A percentile compares a stretch with the other conserved stretches of the same genome.
phyloP scores from a whole-genome alignment of 169 alveolate genomes.

The Eimeria sp. region DNA sequence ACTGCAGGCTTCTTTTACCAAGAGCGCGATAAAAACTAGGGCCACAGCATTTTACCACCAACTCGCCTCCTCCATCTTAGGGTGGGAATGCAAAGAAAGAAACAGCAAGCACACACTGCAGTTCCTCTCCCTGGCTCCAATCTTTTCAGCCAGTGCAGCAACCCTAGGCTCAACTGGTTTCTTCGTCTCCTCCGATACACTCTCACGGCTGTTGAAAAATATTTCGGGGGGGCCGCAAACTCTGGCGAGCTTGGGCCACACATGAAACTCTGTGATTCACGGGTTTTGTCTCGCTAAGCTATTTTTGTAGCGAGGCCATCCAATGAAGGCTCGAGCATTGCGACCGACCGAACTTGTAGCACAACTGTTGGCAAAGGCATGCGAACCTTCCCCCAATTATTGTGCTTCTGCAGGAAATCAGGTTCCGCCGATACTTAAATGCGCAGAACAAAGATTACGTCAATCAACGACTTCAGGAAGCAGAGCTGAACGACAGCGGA shows the following conservation, averaged over 20 bases:
- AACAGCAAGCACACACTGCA: neutral
- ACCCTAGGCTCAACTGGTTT: neutral
- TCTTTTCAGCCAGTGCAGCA: neutral
- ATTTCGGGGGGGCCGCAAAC: neutral
- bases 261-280: neutral
- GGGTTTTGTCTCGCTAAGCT: neutral
- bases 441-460: neutral
- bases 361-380: neutral
- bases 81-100: neutral
- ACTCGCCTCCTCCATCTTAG: neutral
- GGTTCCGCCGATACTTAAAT: neutral
- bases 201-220: neutral
- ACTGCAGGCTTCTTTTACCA: neutral
- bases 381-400: neutral
- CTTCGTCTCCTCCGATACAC: neutral
- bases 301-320: neutral
- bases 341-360: neutral
- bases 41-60: neutral
- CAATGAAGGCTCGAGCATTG: neutral
- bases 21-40: neutral
- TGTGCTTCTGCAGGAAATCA: conserved; percentile 14
- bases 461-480: neutral
- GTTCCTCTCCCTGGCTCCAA: neutral
- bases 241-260: neutral
- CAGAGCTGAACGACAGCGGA: neutral